A percentile compares a stretch with the other conserved stretches of the same genome.
Evolutionary conservation across 129 eudicot genomes (phyloP).

Genomic region (Escallonia rubra): DNA sequence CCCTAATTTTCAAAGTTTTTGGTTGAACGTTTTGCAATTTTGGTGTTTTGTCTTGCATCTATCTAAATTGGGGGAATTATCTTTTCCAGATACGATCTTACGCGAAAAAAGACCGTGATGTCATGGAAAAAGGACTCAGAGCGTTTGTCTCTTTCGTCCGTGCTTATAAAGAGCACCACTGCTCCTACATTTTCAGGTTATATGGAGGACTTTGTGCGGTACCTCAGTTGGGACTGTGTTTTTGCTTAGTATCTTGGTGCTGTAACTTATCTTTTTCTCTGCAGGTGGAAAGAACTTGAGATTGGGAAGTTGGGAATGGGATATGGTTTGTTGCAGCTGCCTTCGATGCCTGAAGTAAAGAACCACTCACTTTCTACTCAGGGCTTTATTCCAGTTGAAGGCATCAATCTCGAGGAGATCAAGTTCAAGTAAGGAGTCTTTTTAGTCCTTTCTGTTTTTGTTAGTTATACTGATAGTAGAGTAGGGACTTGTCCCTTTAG

Average conservation of each 20-base stretch:
- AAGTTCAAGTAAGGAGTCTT: constrained; percentile 69
- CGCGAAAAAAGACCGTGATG: constrained; percentile 84
- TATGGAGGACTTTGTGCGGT: background rate
- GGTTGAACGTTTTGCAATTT: background rate
- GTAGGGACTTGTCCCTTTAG: too few relatives aligned
- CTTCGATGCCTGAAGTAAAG: constrained; percentile 82
- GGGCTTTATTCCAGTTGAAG: constrained; percentile 72
- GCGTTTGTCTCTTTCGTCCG: constrained; percentile 90
- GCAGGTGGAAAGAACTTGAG: constrained; percentile 88
- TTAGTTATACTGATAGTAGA: background rate
- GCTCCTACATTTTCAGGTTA: constrained; percentile 83
- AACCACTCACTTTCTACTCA: constrained; percentile 62
- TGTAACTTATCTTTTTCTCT: background rate
- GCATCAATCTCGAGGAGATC: constrained; percentile 71
- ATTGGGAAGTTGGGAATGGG: constrained; percentile 93
- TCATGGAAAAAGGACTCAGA: constrained; percentile 87
- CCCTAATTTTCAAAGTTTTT: background rate
- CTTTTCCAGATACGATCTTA: constrained; percentile 63
- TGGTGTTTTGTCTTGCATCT: background rate
- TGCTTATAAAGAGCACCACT: constrained; percentile 92
- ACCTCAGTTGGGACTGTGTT: background rate
- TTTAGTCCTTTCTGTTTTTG: background rate
- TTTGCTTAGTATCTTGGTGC: background rate
- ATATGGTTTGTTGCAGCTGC: constrained; percentile 84
- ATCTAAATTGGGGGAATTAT: background rate